Percentiles rank a stretch among this genome's conserved stretches.
These are phyloP conservation scores for Nymphaea colorata DNA, from an alignment of 164 flowering plant species.

Conservation along the genomic window DNA sequence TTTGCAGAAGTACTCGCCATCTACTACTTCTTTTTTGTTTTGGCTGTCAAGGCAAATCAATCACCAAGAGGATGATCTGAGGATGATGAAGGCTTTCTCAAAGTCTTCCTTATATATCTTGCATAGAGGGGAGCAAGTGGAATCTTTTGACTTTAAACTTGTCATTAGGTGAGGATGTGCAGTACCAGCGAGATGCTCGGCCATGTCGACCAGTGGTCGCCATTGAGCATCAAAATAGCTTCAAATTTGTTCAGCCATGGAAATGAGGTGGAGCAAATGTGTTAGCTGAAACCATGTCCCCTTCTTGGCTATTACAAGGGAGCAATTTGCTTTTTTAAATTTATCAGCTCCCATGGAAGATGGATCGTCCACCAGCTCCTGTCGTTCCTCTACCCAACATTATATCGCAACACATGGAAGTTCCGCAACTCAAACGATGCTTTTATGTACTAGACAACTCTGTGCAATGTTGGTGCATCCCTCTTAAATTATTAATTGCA, in stretches of 20 bases:
- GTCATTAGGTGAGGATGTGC: background rate
- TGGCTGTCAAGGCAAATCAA: background rate
- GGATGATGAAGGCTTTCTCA: background rate
- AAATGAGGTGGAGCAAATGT: background rate
- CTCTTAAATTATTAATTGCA: background rate
- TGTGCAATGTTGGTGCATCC: background rate
- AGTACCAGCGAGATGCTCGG: background rate
- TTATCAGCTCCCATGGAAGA: background rate
- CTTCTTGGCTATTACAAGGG: background rate
- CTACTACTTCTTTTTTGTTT: background rate
- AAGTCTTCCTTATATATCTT: background rate
- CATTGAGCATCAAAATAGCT: background rate
- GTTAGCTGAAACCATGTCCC: background rate
- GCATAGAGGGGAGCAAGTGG: background rate
- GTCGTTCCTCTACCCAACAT: background rate
- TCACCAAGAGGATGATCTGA: background rate
- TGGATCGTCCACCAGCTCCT: background rate
- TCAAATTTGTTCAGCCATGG: background rate
- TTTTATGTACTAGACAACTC: no score
- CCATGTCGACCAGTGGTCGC: background rate
- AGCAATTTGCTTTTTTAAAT: background rate
- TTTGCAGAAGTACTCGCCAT: background rate
- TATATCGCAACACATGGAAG: background rate
- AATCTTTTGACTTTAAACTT: background rate
- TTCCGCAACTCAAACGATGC: background rate